Conservation (phyloP, 305 asterid species). For the Fraxinus greggii region DNA sequence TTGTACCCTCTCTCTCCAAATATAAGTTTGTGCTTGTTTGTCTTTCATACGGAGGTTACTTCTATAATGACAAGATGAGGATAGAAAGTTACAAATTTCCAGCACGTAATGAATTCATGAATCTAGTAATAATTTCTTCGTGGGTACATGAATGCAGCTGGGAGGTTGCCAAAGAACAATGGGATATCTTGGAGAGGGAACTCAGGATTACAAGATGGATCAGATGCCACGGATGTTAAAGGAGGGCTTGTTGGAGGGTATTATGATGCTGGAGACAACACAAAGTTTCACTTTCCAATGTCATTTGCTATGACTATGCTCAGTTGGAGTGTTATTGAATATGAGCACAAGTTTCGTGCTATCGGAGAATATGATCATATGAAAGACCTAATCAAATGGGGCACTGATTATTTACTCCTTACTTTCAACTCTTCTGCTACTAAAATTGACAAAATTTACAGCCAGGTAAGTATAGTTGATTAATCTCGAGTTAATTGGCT, state of each 20-base stretch:
- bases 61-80: neutral
- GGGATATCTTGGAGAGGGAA: conserved; percentile 72
- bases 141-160: conserved; percentile 46
- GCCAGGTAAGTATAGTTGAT: conserved; percentile 45
- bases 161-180: conserved; percentile 64
- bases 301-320: conserved; percentile 89
- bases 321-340: conserved; percentile 89
- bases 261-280: conserved; percentile 85
- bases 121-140: neutral
- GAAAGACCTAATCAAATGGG: conserved; percentile 83
- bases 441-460: conserved; percentile 52
- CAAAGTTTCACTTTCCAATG: conserved; percentile 79
- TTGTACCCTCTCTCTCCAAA: neutral
- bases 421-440: conserved; percentile 79
- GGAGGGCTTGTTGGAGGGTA: conserved; percentile 87
- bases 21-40: neutral
- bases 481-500: neutral
- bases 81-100: neutral
- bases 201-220: conserved; percentile 77
- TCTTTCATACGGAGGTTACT: neutral
- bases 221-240: conserved; percentile 46
- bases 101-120: neutral
- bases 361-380: conserved; percentile 67
- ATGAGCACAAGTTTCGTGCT: conserved; percentile 69
- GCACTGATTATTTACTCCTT: conserved; percentile 73